Conservation (phyloP, 768 basidiomycete genomes). For the Roridomyces roridus region DNA sequence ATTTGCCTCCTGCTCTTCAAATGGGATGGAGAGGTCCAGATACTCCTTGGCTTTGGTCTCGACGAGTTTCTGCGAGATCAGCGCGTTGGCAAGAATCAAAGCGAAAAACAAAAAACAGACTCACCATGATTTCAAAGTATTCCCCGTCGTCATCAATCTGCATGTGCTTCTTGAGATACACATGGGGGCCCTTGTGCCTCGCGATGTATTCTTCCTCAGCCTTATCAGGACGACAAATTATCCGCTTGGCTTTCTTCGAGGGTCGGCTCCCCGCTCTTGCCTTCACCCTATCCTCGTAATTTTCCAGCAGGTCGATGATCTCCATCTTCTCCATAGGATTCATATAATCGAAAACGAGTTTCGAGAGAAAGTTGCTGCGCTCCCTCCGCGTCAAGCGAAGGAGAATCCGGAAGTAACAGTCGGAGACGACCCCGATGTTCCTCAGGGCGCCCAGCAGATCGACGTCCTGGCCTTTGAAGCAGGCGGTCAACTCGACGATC, state of each 20-base stretch:
- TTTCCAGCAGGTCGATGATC: not conserved
- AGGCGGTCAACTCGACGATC: too few species aligned
- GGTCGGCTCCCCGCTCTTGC: not conserved
- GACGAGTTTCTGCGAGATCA: not conserved
- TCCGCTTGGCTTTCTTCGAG: not conserved
- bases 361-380: not conserved
- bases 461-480: not conserved
- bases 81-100: not conserved
- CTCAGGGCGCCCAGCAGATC: not conserved
- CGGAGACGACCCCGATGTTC: not conserved
- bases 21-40: not conserved
- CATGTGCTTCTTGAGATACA: not conserved
- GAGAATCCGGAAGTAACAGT: not conserved
- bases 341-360: not conserved
- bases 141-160: not conserved
- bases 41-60: not conserved
- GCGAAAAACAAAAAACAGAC: not conserved
- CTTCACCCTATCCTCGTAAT: not conserved
- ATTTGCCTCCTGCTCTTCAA: slow-evolving; percentile 10
- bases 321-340: not conserved
- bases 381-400: not conserved
- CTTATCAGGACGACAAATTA: not conserved
- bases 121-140: slow-evolving; percentile 7
- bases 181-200: not conserved
- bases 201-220: not conserved